Percentiles rank a stretch among this genome's conserved stretches.
These are phyloP conservation scores for Globomyces pollinis-pini DNA, from an alignment of 192 early-diverging fungal genomes.

Conservation along the genomic window DNA sequence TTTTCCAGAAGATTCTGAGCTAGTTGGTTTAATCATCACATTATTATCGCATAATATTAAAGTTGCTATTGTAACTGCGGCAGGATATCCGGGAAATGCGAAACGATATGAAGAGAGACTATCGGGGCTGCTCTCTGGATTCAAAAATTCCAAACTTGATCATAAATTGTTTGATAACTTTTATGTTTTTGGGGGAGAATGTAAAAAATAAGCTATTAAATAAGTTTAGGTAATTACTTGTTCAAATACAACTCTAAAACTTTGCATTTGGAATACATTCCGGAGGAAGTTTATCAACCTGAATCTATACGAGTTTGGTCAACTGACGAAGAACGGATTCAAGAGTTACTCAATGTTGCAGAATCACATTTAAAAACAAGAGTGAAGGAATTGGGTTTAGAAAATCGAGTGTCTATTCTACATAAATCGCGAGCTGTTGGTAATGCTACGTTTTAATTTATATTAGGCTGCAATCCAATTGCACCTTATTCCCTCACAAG, in stretches of 20 bases:
- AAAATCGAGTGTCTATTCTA: conserved; percentile 46
- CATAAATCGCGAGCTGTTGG: conserved; percentile 78
- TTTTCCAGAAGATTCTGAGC: conserved; percentile 60
- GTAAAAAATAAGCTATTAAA: conserved; percentile 22
- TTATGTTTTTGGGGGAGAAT: conserved; percentile 81
- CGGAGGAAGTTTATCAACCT: conserved; percentile 37
- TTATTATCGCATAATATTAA: conserved; percentile 57
- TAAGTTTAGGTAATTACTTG: conserved; percentile 58
- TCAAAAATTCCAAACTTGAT: conserved; percentile 40
- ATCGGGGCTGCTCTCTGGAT: conserved; percentile 63
- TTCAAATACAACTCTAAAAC: conserved; percentile 56
- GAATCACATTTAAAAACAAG: conserved; percentile 55
- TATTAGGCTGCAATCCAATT: no score
- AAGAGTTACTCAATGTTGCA: conserved; percentile 65
- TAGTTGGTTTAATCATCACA: conserved; percentile 59
- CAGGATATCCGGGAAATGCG: conserved; percentile 71
- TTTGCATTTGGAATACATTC: conserved; percentile 59
- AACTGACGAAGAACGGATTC: conserved; percentile 19
- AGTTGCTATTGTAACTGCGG: conserved; percentile 88
- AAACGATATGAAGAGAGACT: conserved; percentile 69
- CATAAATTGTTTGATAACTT: conserved; percentile 50
- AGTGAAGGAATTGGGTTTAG: conserved; percentile 57
- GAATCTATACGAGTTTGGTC: conserved; percentile 18
- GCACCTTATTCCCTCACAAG: not conserved
- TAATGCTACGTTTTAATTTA: no score